Conservation (phyloP, 2,329 filamentous ascomycete genomes). For the Cercospora zeina region DNA sequence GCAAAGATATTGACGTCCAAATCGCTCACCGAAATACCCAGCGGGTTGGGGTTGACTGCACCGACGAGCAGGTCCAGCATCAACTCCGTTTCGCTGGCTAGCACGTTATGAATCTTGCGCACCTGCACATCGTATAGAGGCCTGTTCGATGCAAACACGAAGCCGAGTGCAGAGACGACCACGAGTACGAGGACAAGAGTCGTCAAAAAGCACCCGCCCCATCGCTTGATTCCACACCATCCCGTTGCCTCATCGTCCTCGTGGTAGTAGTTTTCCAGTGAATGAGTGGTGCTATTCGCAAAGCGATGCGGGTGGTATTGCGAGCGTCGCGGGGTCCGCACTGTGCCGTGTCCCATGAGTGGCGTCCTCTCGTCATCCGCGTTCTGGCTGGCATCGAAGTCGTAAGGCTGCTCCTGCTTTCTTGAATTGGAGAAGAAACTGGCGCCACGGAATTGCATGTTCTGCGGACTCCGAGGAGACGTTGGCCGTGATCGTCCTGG, state of each 20-base stretch:
- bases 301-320: slow-evolving; percentile 50
- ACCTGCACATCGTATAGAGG: slow-evolving; percentile 78
- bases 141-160: slow-evolving; percentile 89
- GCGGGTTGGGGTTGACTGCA: slow-evolving; percentile 89
- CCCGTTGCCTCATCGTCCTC: slow-evolving; percentile 25
- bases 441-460: slow-evolving; percentile 45
- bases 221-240: slow-evolving; percentile 23
- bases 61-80: slow-evolving; percentile 89
- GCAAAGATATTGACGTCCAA: slow-evolving; percentile 93
- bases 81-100: slow-evolving; percentile 90
- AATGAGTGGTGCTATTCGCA: slow-evolving; percentile 57
- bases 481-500: slow-evolving; percentile 57
- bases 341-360: slow-evolving; percentile 55
- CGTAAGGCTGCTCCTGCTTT: slow-evolving; percentile 64
- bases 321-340: slow-evolving; percentile 24
- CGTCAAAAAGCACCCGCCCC: slow-evolving; percentile 81
- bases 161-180: slow-evolving; percentile 79
- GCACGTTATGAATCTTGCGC: slow-evolving; percentile 79
- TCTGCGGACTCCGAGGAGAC: slow-evolving; percentile 61
- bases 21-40: slow-evolving; percentile 80
- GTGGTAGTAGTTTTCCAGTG: slow-evolving; percentile 44
- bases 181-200: slow-evolving; percentile 77
- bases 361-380: slow-evolving; percentile 86
- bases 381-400: slow-evolving; percentile 76
- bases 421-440: slow-evolving; percentile 45